Conservation (phyloP, 2,329 filamentous ascomycete genomes). For the Apiospora marii region DNA sequence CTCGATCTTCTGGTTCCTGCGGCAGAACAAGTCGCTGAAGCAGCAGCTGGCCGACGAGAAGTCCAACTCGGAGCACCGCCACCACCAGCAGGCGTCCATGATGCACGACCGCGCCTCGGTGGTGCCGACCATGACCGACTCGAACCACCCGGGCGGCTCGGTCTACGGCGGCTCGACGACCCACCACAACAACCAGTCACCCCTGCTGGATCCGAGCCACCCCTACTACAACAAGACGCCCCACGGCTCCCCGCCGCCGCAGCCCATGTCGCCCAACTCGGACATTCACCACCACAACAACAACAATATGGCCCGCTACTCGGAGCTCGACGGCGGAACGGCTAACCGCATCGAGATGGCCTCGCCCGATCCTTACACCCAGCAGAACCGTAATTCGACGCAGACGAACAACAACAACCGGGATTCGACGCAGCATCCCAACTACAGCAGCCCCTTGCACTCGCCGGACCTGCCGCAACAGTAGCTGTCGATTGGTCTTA, state of each 20-base stretch:
- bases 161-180: neutral
- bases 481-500: neutral
- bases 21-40: conserved; percentile 34
- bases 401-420: neutral
- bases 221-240: conserved; percentile 29
- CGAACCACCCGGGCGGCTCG: neutral
- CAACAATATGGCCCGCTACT: conserved; percentile 30
- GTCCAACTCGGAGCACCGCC: neutral
- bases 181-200: conserved; percentile 16
- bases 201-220: conserved; percentile 3
- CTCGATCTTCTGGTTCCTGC: conserved; percentile 33
- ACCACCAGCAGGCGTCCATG: neutral
- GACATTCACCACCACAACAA: neutral
- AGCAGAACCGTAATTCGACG: conserved; percentile 18
- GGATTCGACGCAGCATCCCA: neutral
- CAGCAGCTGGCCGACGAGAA: conserved; percentile 29
- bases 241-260: conserved; percentile 21
- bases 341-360: conserved; percentile 32
- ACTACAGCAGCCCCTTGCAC: neutral
- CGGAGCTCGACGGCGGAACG: conserved; percentile 35
- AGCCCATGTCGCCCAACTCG: conserved; percentile 8
- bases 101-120: neutral
- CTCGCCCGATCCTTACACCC: conserved; percentile 26
- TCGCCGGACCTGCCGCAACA: conserved; percentile 21
- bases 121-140: neutral